Conservation (phyloP, 495 filamentous ascomycete species). For the Tuber magnatum region DNA sequence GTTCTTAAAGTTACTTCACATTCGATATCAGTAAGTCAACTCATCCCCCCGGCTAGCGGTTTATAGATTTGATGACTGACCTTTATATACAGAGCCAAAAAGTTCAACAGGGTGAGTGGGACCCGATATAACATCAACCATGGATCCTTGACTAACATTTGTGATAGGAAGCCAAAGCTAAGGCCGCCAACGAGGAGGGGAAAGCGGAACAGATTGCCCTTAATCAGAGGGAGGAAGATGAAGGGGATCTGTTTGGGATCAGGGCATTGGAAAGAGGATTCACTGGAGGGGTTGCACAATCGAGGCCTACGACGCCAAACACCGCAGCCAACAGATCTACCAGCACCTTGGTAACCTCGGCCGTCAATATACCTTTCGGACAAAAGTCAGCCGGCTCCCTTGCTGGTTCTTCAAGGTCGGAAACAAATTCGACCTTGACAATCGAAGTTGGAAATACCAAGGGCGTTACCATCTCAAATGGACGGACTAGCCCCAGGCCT, state of each 20-base stretch:
- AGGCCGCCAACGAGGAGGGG: slow-evolving; percentile 37
- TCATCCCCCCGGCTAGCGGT: neutral
- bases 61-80: slow-evolving; percentile 16
- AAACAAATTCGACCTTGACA: slow-evolving; percentile 28
- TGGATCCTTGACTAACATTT: slow-evolving; percentile 17
- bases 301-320: slow-evolving; percentile 42
- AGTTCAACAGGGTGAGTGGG: slow-evolving; percentile 26
- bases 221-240: slow-evolving; percentile 44
- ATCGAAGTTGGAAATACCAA: slow-evolving; percentile 35
- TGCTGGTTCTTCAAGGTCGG: slow-evolving; percentile 1
- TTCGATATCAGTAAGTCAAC: slow-evolving; percentile 39
- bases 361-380: slow-evolving; percentile 32
- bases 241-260: slow-evolving; percentile 47
- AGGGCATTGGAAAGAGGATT: slow-evolving; percentile 46
- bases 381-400: slow-evolving; percentile 13
- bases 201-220: slow-evolving; percentile 41
- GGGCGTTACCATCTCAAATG: neutral
- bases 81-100: slow-evolving; percentile 24
- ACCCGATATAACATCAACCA: neutral
- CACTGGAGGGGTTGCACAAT: slow-evolving; percentile 47
- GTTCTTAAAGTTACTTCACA: slow-evolving; percentile 37
- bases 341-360: slow-evolving; percentile 24
- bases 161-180: slow-evolving; percentile 21
- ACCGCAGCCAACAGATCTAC: slow-evolving; percentile 17
- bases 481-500: slow-evolving; percentile 1